Conservation (phyloP, 805 yeast species). For the Pichia thaimueangensis region DNA sequence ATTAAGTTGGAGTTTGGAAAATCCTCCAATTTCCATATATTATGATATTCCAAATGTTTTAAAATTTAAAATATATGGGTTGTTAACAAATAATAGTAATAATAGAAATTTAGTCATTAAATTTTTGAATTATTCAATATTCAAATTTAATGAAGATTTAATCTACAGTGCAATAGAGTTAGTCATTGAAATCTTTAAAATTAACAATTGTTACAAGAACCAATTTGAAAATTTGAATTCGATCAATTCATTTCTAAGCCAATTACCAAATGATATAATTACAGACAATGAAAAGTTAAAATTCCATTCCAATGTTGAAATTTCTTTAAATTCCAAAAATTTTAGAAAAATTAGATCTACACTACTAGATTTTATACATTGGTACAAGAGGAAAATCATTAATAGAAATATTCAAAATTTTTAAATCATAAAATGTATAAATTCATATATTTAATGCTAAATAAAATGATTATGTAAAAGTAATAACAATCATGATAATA, state of each 20-base stretch:
- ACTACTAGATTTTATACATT: slow-evolving; percentile 68
- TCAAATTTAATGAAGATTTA: slow-evolving; percentile 63
- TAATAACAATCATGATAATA: too few species aligned
- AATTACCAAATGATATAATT: slow-evolving; percentile 58
- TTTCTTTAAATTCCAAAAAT: slow-evolving; percentile 61
- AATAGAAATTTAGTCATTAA: slow-evolving; percentile 56
- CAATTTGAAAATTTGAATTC: slow-evolving; percentile 43
- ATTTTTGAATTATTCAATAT: slow-evolving; percentile 60
- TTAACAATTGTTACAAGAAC: slow-evolving; percentile 41
- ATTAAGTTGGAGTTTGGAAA: slow-evolving; percentile 74
- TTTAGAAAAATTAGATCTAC: slow-evolving; percentile 66
- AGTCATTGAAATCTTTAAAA: slow-evolving; percentile 53
- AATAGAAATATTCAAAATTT: too few species aligned
- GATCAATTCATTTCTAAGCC: slow-evolving; percentile 48
- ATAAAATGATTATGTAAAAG: too few species aligned
- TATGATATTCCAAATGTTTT: slow-evolving; percentile 49
- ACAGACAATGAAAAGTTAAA: slow-evolving; percentile 63
- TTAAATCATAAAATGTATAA: too few species aligned
- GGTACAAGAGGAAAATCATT: slow-evolving; percentile 78
- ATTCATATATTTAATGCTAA: too few species aligned
- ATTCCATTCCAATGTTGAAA: slow-evolving; percentile 48
- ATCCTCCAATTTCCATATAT: slow-evolving; percentile 71
- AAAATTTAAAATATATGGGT: slow-evolving; percentile 35
- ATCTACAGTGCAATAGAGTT: slow-evolving; percentile 72
- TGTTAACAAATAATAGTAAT: slow-evolving; percentile 37